Percentiles rank a stretch among this genome's conserved stretches.
Evolutionary conservation across 2,329 filamentous ascomycete species (phyloP).

Genomic region (Chaetomium globosum): DNA sequence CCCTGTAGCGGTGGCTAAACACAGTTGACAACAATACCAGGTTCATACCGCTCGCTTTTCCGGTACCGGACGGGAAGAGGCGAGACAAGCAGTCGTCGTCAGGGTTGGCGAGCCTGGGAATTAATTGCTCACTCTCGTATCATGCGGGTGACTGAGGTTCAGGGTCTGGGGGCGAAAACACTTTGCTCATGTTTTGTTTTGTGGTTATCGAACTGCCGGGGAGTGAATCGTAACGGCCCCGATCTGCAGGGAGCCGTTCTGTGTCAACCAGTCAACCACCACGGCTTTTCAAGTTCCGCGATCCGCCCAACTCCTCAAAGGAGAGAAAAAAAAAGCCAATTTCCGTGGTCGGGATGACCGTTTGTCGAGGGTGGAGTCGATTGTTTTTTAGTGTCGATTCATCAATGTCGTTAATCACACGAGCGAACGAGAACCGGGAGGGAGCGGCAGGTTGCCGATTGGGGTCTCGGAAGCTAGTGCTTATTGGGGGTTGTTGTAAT

Average conservation of each 20-base stretch:
- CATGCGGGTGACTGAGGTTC: neutral
- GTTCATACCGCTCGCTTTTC: conserved; percentile 17
- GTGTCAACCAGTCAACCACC: neutral
- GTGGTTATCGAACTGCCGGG: neutral
- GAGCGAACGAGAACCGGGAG: neutral
- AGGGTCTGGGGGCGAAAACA: neutral
- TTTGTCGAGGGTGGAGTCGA: conserved; percentile 13
- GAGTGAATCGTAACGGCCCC: neutral
- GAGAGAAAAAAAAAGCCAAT: conserved; percentile 3
- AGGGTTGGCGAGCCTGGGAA: neutral
- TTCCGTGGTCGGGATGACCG: conserved; percentile 24
- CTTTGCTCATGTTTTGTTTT: neutral
- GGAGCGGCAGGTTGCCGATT: conserved; percentile 35
- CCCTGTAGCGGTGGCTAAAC: neutral
- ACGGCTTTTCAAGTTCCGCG: neutral
- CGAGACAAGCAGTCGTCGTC: conserved; percentile 26
- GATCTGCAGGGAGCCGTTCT: neutral
- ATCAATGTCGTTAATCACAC: neutral
- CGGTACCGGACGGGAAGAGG: conserved; percentile 37
- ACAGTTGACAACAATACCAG: conserved; percentile 16
- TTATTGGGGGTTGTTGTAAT: neutral
- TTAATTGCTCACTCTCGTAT: neutral
- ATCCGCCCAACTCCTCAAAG: neutral
- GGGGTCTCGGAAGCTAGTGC: conserved; percentile 25
- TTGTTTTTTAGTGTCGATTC: neutral